Base-by-base conservation (phyloP, 2,329 filamentous ascomycete species). In the Aspergillus candidus region DNA sequence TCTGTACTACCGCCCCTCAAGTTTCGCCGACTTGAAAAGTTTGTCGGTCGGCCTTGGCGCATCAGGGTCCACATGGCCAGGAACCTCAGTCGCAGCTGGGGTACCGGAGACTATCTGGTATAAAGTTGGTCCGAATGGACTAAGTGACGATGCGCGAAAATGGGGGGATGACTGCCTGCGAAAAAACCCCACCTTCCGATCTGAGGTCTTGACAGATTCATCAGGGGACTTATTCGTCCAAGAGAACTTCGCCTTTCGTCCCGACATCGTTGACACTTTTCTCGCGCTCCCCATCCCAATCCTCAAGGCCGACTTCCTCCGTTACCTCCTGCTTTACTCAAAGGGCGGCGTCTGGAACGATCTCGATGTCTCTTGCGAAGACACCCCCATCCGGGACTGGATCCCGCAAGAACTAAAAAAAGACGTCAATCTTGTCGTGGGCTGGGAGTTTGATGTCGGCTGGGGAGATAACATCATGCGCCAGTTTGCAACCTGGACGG, bases 301-400 rank as follows among this genome's bases (percentile, higher is more conserved):
- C 31, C 50, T 71, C 14, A 62, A 63, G 43, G 69, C 68, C 4
- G 70, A 72, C 47, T 56, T 72, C n/a, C 55, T 72, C 5, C 65
- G 69, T 4, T 70, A 72, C 38, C 48, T 72, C 5, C 55, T 72
- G n/a, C 49, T 72, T 0, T 65, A 62, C 38, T 54, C 61, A 4
- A 53, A 71, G 38, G 70, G 69, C 1, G 70, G 70, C 1, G 56
- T 69, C n/a, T 72, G 65, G 61, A 66, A 57, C 18, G 70, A 72
- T 35, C 51, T 71, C 7, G 68, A 72, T 44, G 59, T 67, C 4
- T 50, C 49, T 3, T 68, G 63, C 44, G 7, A 57, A 65, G 41
- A 56, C 50, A 22, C 51, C 6, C 32, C 60, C 0, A 63, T 71
- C 11, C 44, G 52, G 5, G 48, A 62, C 2, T 72, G 67, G 67